A percentile compares a stretch with the other conserved stretches of the same genome.
Conservation (phyloP, 805 yeast species). For the Grigorovia humatica region DNA sequence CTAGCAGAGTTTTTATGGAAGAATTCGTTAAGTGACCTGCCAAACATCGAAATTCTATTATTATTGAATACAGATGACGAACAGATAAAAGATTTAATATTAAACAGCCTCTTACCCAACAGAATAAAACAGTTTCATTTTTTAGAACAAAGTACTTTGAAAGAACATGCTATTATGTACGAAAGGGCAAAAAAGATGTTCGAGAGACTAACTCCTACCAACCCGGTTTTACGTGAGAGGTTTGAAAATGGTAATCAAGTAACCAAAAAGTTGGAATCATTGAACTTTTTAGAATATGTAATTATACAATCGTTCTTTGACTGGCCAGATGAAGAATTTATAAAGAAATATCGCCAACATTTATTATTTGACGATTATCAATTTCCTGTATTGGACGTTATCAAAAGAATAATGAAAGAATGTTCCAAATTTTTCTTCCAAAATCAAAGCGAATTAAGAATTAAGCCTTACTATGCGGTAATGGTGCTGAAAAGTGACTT, state of each 20-base stretch:
- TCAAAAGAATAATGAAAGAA: conserved; percentile 26
- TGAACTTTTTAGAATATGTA: conserved; percentile 37
- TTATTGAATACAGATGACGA: conserved; percentile 8
- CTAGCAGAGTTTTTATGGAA: conserved; percentile 7
- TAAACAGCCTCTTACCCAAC: conserved; percentile 9
- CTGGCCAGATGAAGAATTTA: conserved; percentile 49
- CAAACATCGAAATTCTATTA: conserved; percentile 9
- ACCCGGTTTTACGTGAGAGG: conserved; percentile 1
- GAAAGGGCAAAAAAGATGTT: conserved; percentile 3
- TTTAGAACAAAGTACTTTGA: conserved; percentile 6
- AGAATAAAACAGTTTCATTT: conserved; percentile 6
- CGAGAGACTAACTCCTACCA: neutral
- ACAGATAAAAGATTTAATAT: conserved; percentile 2
- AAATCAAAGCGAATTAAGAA: conserved; percentile 6
- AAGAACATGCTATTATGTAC: conserved; percentile 5
- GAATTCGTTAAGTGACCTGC: conserved; percentile 8
- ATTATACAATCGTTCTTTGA: conserved; percentile 46
- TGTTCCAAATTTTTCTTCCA: conserved; percentile 17
- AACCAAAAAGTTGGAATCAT: conserved; percentile 5
- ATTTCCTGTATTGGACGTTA: conserved; percentile 39
- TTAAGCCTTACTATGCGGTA: conserved; percentile 31
- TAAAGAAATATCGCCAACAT: conserved; percentile 54
- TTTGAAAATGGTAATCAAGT: conserved; percentile 7
- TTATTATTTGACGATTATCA: conserved; percentile 46
- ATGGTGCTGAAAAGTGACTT: conserved; percentile 35